Conservation (phyloP, 2,329 filamentous ascomycete species). For the Ilyonectria sp. region DNA sequence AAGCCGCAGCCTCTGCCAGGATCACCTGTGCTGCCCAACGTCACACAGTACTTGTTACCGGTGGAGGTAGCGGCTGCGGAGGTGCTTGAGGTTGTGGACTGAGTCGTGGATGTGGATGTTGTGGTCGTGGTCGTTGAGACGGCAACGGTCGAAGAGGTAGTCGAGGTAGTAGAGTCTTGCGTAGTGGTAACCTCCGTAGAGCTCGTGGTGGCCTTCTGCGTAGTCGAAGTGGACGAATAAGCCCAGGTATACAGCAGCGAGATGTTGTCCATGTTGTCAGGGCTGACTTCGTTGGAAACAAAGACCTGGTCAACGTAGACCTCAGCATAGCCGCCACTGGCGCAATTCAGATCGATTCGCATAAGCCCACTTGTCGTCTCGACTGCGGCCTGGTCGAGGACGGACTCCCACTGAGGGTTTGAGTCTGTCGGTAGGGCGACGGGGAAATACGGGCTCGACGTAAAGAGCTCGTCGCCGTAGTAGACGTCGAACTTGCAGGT, state of each 20-base stretch:
- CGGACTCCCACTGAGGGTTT: conserved; percentile 24
- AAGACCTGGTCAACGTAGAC: conserved; percentile 46
- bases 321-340: conserved; percentile 36
- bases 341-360: conserved; percentile 39
- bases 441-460: conserved; percentile 40
- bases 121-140: not conserved
- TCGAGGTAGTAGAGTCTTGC: not conserved
- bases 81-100: conserved; percentile 2
- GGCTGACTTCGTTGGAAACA: conserved; percentile 38
- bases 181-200: not conserved
- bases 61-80: conserved; percentile 7
- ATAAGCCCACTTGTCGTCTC: conserved; percentile 35
- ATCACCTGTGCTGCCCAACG: conserved; percentile 25
- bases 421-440: conserved; percentile 5
- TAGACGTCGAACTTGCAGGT: conserved; percentile 41
- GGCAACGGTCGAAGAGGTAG: not conserved
- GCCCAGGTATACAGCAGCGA: conserved; percentile 36
- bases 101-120: not conserved
- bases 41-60: conserved; percentile 35
- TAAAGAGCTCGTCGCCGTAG: conserved; percentile 35
- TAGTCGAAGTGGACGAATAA: conserved; percentile 21
- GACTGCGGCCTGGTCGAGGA: conserved; percentile 36
- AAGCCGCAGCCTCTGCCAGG: conserved; percentile 36
- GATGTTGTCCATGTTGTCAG: conserved; percentile 37
- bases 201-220: conserved; percentile 28